These are phyloP conservation scores for Artemisia argyi DNA, from an alignment of 129 eudicot genomes.

Conservation along the genomic window DNA sequence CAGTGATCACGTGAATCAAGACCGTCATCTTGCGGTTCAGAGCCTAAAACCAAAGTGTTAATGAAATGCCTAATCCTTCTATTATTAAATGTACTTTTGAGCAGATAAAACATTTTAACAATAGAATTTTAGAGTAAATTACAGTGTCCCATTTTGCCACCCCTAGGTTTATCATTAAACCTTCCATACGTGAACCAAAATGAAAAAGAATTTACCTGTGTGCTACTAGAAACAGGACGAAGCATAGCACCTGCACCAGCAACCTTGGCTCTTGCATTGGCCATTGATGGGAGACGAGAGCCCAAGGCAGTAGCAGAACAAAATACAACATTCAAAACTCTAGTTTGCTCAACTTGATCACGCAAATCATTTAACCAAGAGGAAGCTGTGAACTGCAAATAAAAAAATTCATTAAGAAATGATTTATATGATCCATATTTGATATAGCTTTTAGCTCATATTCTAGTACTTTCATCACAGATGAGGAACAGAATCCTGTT, in stretches of 20 bases:
- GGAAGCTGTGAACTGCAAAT: slow-evolving; percentile 51
- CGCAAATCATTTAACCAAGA: slow-evolving; percentile 96
- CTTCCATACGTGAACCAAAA: no score
- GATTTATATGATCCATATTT: background rate
- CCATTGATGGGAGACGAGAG: slow-evolving; percentile 92
- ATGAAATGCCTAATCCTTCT: no score
- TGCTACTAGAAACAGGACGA: slow-evolving; percentile 90
- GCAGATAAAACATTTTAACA: no score
- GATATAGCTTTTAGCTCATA: background rate
- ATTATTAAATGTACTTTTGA: no score
- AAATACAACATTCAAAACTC: slow-evolving; percentile 78
- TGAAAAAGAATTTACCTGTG: slow-evolving; percentile 51
- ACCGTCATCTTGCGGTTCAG: no score
- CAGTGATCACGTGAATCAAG: no score
- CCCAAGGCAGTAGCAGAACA: slow-evolving; percentile 96
- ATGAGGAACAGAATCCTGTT: background rate
- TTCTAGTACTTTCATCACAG: background rate
- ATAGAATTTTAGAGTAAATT: no score
- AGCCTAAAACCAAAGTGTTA: no score
- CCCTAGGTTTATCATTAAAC: background rate
- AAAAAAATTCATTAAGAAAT: slow-evolving; percentile 32
- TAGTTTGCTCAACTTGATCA: slow-evolving; percentile 92
- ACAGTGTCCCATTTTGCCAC: background rate
- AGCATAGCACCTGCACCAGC: slow-evolving; percentile 95
- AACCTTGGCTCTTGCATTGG: slow-evolving; percentile 24